A percentile compares a stretch with the other conserved stretches of the same genome.
These are phyloP conservation scores for Apiospora kogelbergensis DNA, from an alignment of 2,329 filamentous ascomycete species.

Conservation along the genomic window DNA sequence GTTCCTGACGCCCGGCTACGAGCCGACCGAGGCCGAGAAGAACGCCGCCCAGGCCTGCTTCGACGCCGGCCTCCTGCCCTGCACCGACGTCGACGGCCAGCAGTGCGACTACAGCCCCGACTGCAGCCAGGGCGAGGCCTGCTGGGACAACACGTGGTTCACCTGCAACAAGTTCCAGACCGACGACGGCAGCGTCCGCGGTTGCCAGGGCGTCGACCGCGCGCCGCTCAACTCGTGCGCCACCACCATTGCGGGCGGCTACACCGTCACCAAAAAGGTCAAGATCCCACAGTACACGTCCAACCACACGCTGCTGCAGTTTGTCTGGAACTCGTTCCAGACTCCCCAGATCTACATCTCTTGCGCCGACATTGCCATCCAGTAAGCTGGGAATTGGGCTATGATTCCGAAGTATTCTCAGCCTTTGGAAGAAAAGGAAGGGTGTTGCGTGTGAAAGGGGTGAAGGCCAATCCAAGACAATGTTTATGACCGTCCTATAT, in stretches of 20 bases:
- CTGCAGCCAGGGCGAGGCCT: constrained; percentile 42
- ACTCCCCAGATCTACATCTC: constrained; percentile 53
- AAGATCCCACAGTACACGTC: constrained; percentile 48
- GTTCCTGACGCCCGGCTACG: constrained; percentile 45
- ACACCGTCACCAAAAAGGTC: constrained; percentile 52
- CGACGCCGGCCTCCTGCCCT: constrained; percentile 44
- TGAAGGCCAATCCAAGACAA: too few species aligned
- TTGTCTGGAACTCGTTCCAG: constrained; percentile 56
- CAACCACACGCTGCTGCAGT: constrained; percentile 50
- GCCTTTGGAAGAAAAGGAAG: too few species aligned
- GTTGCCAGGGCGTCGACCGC: constrained; percentile 47
- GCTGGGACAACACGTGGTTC: constrained; percentile 54
- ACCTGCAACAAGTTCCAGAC: constrained; percentile 48
- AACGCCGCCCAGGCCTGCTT: constrained; percentile 55
- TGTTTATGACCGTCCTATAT: too few species aligned
- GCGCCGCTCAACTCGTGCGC: constrained; percentile 44
- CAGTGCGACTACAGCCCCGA: constrained; percentile 48
- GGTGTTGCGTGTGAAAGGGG: too few species aligned
- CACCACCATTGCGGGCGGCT: constrained; percentile 53
- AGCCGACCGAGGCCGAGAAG: constrained; percentile 52
- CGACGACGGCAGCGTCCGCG: constrained; percentile 32
- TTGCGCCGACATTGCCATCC: constrained; percentile 53
- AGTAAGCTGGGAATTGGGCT: neutral
- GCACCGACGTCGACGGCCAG: constrained; percentile 51
- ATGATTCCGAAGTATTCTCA: too few species aligned